A percentile compares a stretch with the other conserved stretches of the same genome.
These are phyloP conservation scores for Physaria fendleri DNA, from an alignment of 345 rosid species.

Conservation along the genomic window DNA sequence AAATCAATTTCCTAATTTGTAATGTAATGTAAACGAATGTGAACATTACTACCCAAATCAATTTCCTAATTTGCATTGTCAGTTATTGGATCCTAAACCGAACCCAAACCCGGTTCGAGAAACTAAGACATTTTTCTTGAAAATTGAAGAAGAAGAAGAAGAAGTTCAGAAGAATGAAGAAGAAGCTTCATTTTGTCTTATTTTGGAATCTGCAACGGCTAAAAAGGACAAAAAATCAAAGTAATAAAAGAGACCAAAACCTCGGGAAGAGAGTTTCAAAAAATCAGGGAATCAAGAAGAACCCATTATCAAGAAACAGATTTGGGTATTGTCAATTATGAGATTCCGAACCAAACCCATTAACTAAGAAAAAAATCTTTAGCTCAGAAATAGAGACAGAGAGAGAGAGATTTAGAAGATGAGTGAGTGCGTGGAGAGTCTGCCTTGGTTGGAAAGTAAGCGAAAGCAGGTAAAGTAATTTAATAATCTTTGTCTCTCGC, in stretches of 20 bases:
- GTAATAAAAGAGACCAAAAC: background rate
- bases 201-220: background rate
- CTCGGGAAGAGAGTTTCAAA: background rate
- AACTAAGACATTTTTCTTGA: background rate
- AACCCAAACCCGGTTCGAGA: background rate
- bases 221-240: background rate
- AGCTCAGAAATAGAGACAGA: background rate
- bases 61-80: constrained; percentile 2
- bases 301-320: constrained; percentile 7
- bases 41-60: background rate
- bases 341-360: constrained; percentile 17
- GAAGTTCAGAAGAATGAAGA: background rate
- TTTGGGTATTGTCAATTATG: background rate
- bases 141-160: constrained; percentile 1
- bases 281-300: constrained; percentile 15
- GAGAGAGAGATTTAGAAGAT: too few relatives aligned
- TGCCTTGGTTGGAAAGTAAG: constrained; percentile 29
- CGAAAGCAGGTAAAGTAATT: constrained; percentile 29
- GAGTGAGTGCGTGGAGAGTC: constrained; percentile 21
- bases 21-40: background rate
- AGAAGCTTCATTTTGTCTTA: constrained; percentile 7
- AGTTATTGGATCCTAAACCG: constrained; percentile 11
- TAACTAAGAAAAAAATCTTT: background rate
- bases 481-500: constrained; percentile 10
- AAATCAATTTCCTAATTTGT: background rate